phyloP scores from a whole-genome alignment of 345 rosid genomes.

The Carallia pectinifolia region DNA sequence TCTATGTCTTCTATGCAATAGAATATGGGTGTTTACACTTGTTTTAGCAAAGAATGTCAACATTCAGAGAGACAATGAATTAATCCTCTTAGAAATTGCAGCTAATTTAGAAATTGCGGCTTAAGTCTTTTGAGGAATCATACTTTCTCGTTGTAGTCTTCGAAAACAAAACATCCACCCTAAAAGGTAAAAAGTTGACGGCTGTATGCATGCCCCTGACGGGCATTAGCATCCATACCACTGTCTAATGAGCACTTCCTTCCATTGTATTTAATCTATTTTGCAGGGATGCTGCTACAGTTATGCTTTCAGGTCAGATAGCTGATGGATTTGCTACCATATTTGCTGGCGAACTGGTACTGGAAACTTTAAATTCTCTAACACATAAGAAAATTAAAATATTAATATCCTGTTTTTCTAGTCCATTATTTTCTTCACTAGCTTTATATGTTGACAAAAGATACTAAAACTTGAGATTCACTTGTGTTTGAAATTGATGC shows the following conservation, averaged over 20 bases:
- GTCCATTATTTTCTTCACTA: not conserved
- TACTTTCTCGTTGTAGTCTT: not conserved
- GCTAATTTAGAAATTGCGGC: not conserved
- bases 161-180: not conserved
- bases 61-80: not conserved
- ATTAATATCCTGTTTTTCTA: not conserved
- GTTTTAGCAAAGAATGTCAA: no score
- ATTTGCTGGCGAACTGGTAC: constrained; percentile 89
- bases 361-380: not conserved
- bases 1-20: not conserved
- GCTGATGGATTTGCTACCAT: constrained; percentile 89
- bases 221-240: not conserved
- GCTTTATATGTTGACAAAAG: no score
- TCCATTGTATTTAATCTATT: not conserved
- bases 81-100: not conserved
- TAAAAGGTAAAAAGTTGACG: not conserved
- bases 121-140: not conserved
- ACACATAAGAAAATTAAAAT: not conserved
- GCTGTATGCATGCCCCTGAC: not conserved
- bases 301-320: constrained; percentile 93
- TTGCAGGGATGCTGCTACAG: constrained; percentile 76
- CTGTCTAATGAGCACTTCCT: not conserved
- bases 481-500: no score
- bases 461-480: no score
- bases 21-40: no score